Base-by-base conservation (phyloP, 805 yeast species). In the Myxozyma sirexii region DNA sequence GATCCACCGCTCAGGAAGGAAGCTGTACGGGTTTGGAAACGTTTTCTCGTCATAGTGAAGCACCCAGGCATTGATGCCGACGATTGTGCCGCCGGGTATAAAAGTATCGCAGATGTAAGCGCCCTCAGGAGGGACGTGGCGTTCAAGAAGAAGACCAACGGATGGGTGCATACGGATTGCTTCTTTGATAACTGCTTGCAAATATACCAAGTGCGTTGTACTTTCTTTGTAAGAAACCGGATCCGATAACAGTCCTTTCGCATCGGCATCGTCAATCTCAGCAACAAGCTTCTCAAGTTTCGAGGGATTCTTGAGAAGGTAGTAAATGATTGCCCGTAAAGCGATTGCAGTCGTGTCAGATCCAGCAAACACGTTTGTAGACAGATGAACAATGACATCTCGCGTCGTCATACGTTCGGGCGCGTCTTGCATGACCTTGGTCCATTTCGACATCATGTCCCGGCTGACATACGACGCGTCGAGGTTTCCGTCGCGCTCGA, bases 11-110 rank as follows among this genome's bases (percentile, higher is more conserved):
- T 82, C 84, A 1, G 89, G 89, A n/a, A 73, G 68, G 69, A 83
- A 85, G 12, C 45, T 49, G 21, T 80, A 78, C 1, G 89, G 83
- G 15, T 80, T 69, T 5, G 82, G 80, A 67, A 84, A 87, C 0
- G 83, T 76, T 0, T 58, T 31, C 8, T 75, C 72, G 43, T 79
- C 79, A 31, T 88, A 76, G 67, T 86, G 91, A 48, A 85, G 63
- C 1, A 88, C 78, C 75, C 81, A 86, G 10, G 91, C 90, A 67
- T 84, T 90, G 68, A 82, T 80, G 0, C 88, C 81, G 3, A 87
- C 82, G 3, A 77, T 71, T 0, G 87, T 84, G 0, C 84, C 84
- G n/a, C 64, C 72, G 0, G 90, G 88, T 15, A 85, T 66, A 46
- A 65, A 45, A 17, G 69, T 48, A 3, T 64, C 42, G 26, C 70